Evolutionary conservation across 352 stramenopile genomes (phyloP), one percentile per base, ranked within the genome.

Genomic region (Phytopythium aichiense): DNA sequence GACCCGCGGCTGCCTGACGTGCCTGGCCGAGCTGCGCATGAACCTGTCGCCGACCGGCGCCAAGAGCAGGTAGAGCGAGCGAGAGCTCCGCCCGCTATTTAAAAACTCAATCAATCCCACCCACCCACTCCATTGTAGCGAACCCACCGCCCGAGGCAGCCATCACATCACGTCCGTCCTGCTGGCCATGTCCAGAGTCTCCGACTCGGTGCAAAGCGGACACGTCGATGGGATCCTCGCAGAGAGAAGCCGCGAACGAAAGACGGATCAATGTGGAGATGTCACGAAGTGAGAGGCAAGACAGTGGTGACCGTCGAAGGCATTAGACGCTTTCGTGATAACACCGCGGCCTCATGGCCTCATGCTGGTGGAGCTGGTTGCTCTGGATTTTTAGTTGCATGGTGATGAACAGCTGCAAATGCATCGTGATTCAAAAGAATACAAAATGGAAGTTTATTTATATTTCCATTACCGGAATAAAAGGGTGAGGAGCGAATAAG

Each of bases 21-120:
- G 66, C 45, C 63, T 69, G 22, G 42, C 58, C 18, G 66, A 73
- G 43, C 46, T 70, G 4, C 67, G 65, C 16, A 71, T 67, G 58
- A 69, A 67, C 31, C 28, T 71, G 43, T 71, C 65, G 6, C 65
- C 65, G 25, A 67, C 61, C 22, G 51, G 31, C 51, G 38, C 40
- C 16, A 52, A 52, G 55, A n/a, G 3, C 55, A n/a, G 12, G 23
- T 52, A 51, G 4, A 7, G 2, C 20, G 11, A 22, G 16, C 12
- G 16, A 8, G 45, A 51, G n/a, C n/a, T 31, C 28, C 28, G 0
- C 28, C 5, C 20, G 7, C 13, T 58, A 58, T 58, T 58, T 58
- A 58, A 58, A 16, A 40, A 45, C 38, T 40, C 38, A 45, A 45
- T 45, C n/a, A n/a, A n/a, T n/a, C n/a, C n/a, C n/a, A n/a, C n/a